phyloP scores from a whole-genome alignment of 2,329 filamentous ascomycete species.

The Talaromyces sp. region DNA sequence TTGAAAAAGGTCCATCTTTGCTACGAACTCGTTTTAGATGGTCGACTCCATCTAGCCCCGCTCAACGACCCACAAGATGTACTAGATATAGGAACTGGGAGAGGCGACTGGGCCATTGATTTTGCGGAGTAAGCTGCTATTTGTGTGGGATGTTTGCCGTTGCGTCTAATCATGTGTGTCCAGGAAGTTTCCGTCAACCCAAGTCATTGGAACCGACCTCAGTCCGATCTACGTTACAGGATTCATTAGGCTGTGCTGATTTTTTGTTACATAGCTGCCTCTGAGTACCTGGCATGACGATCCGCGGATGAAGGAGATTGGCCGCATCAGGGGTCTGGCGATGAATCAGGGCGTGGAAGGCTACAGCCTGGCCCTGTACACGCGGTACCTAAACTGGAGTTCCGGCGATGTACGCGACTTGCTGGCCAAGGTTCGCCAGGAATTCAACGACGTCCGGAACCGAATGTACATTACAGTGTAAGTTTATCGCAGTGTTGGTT shows the following conservation, averaged over 20 bases:
- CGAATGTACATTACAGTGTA: constrained; percentile 21
- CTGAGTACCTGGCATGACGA: constrained; percentile 44
- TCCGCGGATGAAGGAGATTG: constrained; percentile 46
- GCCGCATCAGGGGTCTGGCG: constrained; percentile 37
- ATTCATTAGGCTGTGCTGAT: constrained; percentile 7
- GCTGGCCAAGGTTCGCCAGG: constrained; percentile 19
- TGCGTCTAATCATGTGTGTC: neutral
- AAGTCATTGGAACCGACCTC: constrained; percentile 13
- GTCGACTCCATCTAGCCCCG: constrained; percentile 12
- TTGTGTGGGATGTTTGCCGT: neutral
- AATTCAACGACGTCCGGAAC: constrained; percentile 21
- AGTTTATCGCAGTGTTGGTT: neutral
- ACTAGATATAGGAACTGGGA: constrained; percentile 14
- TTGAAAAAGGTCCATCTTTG: constrained; percentile 9
- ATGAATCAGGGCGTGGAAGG: constrained; percentile 38
- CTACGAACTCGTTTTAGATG: constrained; percentile 12
- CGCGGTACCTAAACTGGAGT: constrained; percentile 36
- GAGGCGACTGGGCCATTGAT: constrained; percentile 14
- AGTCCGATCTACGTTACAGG: constrained; percentile 8
- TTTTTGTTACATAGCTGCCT: constrained; percentile 24
- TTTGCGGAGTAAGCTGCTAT: constrained; percentile 8
- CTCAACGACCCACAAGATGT: constrained; percentile 9
- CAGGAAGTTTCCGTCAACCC: constrained; percentile 1
- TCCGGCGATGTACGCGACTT: constrained; percentile 42
- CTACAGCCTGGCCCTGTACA: constrained; percentile 38